phyloP scores from a whole-genome alignment of 306 rosid species.

The Lotus japonicus region DNA sequence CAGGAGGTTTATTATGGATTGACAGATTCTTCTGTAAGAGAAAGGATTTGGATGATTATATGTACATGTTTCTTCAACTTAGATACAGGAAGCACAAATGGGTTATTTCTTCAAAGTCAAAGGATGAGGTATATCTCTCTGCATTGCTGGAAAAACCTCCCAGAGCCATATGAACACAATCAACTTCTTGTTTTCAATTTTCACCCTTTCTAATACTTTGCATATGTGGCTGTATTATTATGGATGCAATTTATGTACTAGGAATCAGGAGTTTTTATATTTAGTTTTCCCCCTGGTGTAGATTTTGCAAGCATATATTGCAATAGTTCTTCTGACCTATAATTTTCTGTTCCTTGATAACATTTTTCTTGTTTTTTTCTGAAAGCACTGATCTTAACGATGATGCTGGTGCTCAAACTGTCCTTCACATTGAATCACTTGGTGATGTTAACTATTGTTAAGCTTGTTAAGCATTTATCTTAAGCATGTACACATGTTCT shows the following conservation, averaged over 20 bases:
- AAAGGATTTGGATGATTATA: constrained; percentile 72
- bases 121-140: constrained; percentile 70
- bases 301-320: neutral
- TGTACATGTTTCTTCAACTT: constrained; percentile 93
- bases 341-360: no score
- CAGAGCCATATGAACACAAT: constrained; percentile 56
- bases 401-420: no score
- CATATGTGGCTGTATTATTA: neutral
- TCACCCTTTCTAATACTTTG: neutral
- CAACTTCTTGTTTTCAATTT: neutral
- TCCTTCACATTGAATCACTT: no score
- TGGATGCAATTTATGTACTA: neutral
- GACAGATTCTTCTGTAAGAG: constrained; percentile 67
- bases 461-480: no score
- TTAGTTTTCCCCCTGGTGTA: neutral
- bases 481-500: no score
- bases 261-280: neutral
- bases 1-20: constrained; percentile 82
- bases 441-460: no score
- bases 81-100: constrained; percentile 89
- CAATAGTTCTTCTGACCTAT: neutral
- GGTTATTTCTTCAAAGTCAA: constrained; percentile 69
- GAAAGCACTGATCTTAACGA: no score
- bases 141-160: constrained; percentile 94
- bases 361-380: no score